Conservation (phyloP, 2,329 filamentous ascomycete genomes). For the Claviceps monticola region DNA sequence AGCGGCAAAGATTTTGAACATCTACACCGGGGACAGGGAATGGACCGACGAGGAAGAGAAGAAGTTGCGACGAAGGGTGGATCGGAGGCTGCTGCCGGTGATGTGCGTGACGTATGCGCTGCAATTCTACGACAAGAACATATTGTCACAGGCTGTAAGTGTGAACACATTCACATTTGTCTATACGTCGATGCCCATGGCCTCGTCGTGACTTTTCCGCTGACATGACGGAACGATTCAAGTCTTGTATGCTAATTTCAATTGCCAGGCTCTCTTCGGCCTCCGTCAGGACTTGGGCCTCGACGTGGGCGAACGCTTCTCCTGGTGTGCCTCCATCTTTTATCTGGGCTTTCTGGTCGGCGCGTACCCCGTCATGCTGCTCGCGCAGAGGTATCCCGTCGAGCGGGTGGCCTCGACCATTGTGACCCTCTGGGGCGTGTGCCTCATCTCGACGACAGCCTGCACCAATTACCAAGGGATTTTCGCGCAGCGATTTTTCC, state of each 20-base stretch:
- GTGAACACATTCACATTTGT: not conserved
- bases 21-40: not conserved
- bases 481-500: slow-evolving; percentile 25
- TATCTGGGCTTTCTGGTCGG: slow-evolving; percentile 31
- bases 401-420: slow-evolving; percentile 15
- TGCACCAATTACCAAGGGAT: slow-evolving; percentile 24
- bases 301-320: slow-evolving; percentile 3
- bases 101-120: slow-evolving; percentile 7
- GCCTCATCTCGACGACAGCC: slow-evolving; percentile 24
- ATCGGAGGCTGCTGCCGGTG: slow-evolving; percentile 21
- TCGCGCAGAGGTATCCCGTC: slow-evolving; percentile 17
- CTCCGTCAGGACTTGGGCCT: slow-evolving; percentile 3
- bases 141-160: slow-evolving; percentile 6
- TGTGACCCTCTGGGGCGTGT: slow-evolving; percentile 14
- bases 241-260: not conserved
- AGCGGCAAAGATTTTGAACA: not conserved
- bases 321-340: slow-evolving; percentile 23
- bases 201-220: no score
- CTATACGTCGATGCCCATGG: not conserved
- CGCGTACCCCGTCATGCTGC: slow-evolving; percentile 20
- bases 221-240: no score
- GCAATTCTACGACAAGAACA: slow-evolving; percentile 8
- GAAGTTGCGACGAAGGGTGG: not conserved
- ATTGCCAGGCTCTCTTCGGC: slow-evolving; percentile 2
- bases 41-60: not conserved